Conservation (phyloP, 176 grass and related monocot species). For the Dactylis glomerata region DNA sequence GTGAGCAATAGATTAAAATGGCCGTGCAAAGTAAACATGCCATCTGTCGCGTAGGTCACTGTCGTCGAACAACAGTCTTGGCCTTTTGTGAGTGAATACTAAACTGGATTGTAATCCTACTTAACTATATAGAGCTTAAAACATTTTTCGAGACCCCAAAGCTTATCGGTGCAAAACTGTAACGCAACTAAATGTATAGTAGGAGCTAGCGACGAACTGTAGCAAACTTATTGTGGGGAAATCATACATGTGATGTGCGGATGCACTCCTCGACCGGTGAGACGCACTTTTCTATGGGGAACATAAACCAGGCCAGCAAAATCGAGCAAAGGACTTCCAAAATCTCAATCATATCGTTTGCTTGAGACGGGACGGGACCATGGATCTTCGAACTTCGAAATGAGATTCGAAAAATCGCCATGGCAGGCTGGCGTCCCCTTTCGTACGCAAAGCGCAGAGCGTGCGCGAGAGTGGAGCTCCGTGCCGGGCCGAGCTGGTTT, state of each 20-base stretch:
- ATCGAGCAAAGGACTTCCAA: neutral
- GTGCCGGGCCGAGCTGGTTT: constrained; percentile 12
- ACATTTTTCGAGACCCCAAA: too few species aligned
- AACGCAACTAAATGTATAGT: neutral
- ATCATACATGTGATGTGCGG: too few species aligned
- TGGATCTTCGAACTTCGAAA: neutral
- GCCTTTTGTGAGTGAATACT: too few species aligned
- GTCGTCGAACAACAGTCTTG: too few species aligned
- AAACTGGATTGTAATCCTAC: too few species aligned
- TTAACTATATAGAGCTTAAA: too few species aligned
- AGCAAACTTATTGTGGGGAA: neutral
- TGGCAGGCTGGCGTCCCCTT: neutral
- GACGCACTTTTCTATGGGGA: neutral
- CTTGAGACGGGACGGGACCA: neutral
- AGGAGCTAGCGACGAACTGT: neutral
- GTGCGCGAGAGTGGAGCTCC: constrained; percentile 9
- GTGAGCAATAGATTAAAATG: too few species aligned
- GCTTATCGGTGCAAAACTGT: neutral
- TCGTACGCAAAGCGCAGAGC: constrained; percentile 19
- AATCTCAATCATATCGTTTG: neutral
- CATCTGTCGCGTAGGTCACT: too few species aligned
- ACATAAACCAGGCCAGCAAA: neutral
- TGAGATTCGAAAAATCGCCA: neutral
- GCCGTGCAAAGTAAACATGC: too few species aligned
- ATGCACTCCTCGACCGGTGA: neutral